Evolutionary conservation across 345 rosid species (phyloP).

Genomic region (Heritiera littoralis): DNA sequence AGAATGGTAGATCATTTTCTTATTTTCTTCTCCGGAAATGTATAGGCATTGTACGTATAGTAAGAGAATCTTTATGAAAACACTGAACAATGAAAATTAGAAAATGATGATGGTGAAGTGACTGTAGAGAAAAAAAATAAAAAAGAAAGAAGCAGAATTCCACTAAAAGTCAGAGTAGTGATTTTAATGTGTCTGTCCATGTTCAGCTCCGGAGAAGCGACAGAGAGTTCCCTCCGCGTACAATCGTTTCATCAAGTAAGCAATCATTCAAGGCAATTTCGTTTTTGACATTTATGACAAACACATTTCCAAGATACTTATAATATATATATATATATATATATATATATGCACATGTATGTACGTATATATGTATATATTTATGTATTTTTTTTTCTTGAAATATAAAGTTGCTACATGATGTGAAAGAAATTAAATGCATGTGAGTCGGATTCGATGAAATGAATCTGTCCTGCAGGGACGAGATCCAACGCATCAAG

Average conservation of each 20-base stretch:
- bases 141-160: background rate
- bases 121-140: conserved; percentile 16
- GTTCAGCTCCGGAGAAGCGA: conserved; percentile 62
- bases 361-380: background rate
- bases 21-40: conserved; percentile 21
- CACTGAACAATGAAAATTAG: background rate
- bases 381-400: background rate
- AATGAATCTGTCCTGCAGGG: conserved; percentile 40
- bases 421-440: background rate
- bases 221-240: conserved; percentile 67
- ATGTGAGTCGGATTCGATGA: background rate
- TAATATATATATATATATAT: too few relatives aligned
- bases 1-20: conserved; percentile 22
- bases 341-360: background rate
- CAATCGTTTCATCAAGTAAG: conserved; percentile 69
- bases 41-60: background rate
- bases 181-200: conserved; percentile 28
- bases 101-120: conserved; percentile 34
- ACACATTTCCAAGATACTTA: background rate
- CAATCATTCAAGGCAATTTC: conserved; percentile 18
- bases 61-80: background rate
- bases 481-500: conserved; percentile 67
- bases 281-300: background rate
- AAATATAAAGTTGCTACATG: background rate
- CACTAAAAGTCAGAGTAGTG: conserved; percentile 24